Conservation (phyloP, 2,329 filamentous ascomycete species). For the Phialemonium atrogriseum region DNA sequence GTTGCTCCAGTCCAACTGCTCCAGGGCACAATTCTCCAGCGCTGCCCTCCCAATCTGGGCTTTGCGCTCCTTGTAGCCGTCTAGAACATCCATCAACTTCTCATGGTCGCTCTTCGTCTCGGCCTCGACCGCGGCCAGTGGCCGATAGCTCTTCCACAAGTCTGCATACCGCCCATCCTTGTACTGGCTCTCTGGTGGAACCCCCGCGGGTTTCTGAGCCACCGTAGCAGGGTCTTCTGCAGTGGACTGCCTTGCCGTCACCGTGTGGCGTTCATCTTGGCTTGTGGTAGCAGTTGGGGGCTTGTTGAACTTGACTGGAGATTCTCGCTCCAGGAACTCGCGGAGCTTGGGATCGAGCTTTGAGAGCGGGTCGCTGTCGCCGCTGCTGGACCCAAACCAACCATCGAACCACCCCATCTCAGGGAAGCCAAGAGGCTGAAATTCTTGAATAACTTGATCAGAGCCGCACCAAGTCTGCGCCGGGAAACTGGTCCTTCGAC, state of each 20-base stretch:
- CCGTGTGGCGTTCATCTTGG: constrained; percentile 3
- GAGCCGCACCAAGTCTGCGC: too few relatives aligned
- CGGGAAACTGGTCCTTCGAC: background rate
- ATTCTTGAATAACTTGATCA: too few relatives aligned
- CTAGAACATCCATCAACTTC: constrained; percentile 69
- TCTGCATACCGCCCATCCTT: constrained; percentile 64
- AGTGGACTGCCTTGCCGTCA: too few relatives aligned
- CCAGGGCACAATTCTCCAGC: constrained; percentile 85
- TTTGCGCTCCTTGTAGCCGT: constrained; percentile 77
- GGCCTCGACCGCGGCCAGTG: constrained; percentile 60
- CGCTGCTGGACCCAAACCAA: constrained; percentile 36
- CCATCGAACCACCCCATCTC: constrained; percentile 51
- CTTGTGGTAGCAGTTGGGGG: constrained; percentile 10
- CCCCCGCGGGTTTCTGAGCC: constrained; percentile 12
- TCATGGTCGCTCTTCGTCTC: constrained; percentile 69
- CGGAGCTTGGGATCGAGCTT: constrained; percentile 77
- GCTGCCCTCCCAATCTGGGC: constrained; percentile 70
- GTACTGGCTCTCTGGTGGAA: constrained; percentile 45
- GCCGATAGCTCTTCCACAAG: constrained; percentile 86
- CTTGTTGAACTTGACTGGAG: constrained; percentile 58
- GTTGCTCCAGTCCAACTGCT: constrained; percentile 73
- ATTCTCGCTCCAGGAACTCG: constrained; percentile 78
- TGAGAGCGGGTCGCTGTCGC: constrained; percentile 55
- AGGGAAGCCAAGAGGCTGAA: too few relatives aligned
- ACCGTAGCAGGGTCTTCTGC: constrained; percentile 4